Conservation (phyloP, 2,329 filamentous ascomycete species). For the Ascosphaera apis region DNA sequence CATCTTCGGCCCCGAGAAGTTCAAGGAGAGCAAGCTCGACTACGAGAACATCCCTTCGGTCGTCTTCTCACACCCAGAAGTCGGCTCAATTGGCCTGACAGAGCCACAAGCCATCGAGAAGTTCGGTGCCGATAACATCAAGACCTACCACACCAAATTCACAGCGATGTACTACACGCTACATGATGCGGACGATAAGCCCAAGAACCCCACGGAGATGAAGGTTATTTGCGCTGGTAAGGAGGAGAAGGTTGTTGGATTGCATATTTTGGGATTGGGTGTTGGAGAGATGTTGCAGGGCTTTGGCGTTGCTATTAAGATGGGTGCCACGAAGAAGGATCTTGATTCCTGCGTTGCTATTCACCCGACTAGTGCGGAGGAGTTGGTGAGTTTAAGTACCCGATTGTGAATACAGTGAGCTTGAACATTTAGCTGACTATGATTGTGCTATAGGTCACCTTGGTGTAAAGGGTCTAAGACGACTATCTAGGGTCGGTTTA, state of each 20-base stretch:
- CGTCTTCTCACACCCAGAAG: constrained; percentile 28
- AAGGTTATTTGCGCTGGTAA: constrained; percentile 26
- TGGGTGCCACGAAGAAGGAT: constrained; percentile 57
- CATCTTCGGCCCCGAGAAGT: constrained; percentile 24
- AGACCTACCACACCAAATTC: constrained; percentile 27
- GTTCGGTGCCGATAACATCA: constrained; percentile 27
- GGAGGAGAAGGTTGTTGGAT: constrained; percentile 27
- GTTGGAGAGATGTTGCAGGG: constrained; percentile 48
- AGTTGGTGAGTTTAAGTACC: constrained; percentile 30
- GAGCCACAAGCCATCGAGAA: constrained; percentile 24
- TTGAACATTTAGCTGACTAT: not conserved
- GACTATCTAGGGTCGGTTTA: not conserved
- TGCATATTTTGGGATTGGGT: constrained; percentile 26
- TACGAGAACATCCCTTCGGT: constrained; percentile 30
- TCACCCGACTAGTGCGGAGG: constrained; percentile 54
- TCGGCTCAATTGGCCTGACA: constrained; percentile 26
- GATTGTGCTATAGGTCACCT: constrained; percentile 8
- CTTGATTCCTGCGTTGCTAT: constrained; percentile 57
- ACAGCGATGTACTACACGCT: constrained; percentile 26
- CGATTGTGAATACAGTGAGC: not conserved
- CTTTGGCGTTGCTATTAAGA: constrained; percentile 55
- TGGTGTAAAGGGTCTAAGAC: constrained; percentile 7
- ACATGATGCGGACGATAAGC: constrained; percentile 24
- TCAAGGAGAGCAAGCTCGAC: constrained; percentile 21
- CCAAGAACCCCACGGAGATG: constrained; percentile 27